Evolutionary conservation across 345 rosid genomes (phyloP), one percentile per base, ranked within the genome.

Genomic region (Cardiospermum halicacabum): DNA sequence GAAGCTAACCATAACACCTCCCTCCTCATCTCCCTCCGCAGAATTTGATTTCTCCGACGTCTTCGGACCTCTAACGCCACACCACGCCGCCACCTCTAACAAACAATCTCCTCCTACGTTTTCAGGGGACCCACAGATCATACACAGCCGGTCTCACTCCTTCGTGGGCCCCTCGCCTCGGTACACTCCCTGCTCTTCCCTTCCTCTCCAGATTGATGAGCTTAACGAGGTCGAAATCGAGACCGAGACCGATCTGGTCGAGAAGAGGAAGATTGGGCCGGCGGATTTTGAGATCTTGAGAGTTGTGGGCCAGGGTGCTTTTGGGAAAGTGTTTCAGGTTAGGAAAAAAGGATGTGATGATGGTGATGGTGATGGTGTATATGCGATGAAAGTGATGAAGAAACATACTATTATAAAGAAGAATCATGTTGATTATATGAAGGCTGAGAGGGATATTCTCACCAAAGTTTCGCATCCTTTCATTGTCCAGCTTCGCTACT

Each of bases 141-240:
- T 87, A 70, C 84, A 81, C 69, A 67, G 74, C 80, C 74, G 89
- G 49, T 84, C 89, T 70, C 93, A 84, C 82, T 87, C 89, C 60
- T 87, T 77, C 53, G 80, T 87, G 24, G 93, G 93, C 7, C 93
- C 93, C 21, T 87, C 93, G 45, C 89, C 89, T 58, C 93, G 93
- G 49, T 82, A 55, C 78, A 53, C 84, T 66, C 73, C 63, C 73
- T 73, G 82, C 60, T 56, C 80, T 28, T 65, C 84, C 54, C 73
- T 72, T 15, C 83, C 84, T 15, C 59, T 77, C 77, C 74, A 74
- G 28, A 81, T 75, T 82, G 75, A 64, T 16, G 82, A 77, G 50
- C 36, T 67, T 5, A 59, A 60, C 3, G 82, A 74, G 5, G 3
- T 67, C 22, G 86, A 79, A 19, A 30, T 40, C 19, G 84, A 76